Evolutionary conservation across 75 land plant genomes (phyloP).

Genomic region (Picea sitchensis): DNA sequence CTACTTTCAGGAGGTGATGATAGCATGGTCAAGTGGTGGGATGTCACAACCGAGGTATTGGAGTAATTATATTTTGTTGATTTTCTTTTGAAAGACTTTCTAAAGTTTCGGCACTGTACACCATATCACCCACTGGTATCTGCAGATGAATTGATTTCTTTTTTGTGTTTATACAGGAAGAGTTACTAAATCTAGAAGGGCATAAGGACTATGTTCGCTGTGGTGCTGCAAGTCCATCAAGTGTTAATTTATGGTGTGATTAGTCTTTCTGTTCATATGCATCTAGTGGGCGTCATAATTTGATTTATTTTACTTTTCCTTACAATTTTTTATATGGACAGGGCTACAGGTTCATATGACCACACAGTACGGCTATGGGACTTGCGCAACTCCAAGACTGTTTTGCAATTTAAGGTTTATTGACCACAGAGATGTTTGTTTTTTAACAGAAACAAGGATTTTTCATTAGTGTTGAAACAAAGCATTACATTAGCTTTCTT

Average conservation of each 20-base stretch:
- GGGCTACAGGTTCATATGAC: constrained; percentile 92
- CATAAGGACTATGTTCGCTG: constrained; percentile 89
- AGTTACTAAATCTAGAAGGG: constrained; percentile 36
- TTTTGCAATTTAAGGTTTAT: constrained; percentile 34
- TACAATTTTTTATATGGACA: background rate
- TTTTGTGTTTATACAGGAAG: constrained; percentile 19
- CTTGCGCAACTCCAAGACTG: constrained; percentile 38
- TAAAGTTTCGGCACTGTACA: background rate
- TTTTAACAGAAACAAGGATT: too few species aligned
- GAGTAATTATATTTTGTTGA: constrained; percentile 7
- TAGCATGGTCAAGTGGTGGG: constrained; percentile 79
- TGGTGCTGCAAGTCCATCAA: constrained; percentile 58
- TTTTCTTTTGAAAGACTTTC: background rate
- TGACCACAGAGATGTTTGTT: background rate
- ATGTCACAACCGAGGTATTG: constrained; percentile 52
- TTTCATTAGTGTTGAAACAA: too few species aligned
- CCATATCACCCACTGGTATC: background rate
- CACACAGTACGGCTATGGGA: constrained; percentile 88
- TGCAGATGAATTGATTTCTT: background rate
- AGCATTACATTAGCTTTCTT: too few species aligned
- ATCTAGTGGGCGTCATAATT: background rate
- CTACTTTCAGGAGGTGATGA: constrained; percentile 91
- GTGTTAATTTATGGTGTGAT: constrained; percentile 42
- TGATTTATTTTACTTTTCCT: constrained; percentile 6
- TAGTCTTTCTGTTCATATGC: background rate